phyloP scores from a whole-genome alignment of 805 yeast genomes.

The Candida sakaeoensis region DNA sequence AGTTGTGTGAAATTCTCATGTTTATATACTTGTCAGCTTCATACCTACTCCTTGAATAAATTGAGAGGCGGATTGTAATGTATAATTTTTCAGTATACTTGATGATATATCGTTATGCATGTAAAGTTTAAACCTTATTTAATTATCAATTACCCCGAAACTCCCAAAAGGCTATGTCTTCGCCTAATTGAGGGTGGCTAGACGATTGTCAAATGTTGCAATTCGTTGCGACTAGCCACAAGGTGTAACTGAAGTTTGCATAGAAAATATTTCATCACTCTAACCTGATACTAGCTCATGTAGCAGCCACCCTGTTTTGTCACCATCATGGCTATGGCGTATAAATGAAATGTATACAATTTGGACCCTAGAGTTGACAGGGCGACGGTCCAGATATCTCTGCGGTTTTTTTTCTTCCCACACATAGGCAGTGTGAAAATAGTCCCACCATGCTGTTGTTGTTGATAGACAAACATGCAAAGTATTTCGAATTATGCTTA shows the following conservation, averaged over 20 bases:
- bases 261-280: no score
- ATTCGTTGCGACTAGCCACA: background rate
- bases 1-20: no score
- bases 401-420: background rate
- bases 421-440: background rate
- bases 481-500: slow-evolving; percentile 51
- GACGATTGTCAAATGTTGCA: background rate
- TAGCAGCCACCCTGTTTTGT: no score
- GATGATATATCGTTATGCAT: background rate
- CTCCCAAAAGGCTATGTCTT: background rate
- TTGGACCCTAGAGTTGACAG: background rate
- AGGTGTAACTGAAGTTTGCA: background rate
- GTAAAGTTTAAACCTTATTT: background rate
- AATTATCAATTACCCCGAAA: no score
- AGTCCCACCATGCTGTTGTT: slow-evolving; percentile 12
- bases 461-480: slow-evolving; percentile 30
- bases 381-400: background rate
- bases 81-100: background rate
- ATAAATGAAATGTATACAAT: background rate
- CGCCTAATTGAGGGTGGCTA: background rate
- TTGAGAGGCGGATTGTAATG: background rate
- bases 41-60: no score
- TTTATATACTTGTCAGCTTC: background rate
- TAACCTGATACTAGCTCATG: no score
- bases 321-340: background rate